Percentiles rank a stretch among this genome's conserved stretches.
phyloP scores from a whole-genome alignment of 306 rosid genomes.

The Begonia peltatifolia region DNA sequence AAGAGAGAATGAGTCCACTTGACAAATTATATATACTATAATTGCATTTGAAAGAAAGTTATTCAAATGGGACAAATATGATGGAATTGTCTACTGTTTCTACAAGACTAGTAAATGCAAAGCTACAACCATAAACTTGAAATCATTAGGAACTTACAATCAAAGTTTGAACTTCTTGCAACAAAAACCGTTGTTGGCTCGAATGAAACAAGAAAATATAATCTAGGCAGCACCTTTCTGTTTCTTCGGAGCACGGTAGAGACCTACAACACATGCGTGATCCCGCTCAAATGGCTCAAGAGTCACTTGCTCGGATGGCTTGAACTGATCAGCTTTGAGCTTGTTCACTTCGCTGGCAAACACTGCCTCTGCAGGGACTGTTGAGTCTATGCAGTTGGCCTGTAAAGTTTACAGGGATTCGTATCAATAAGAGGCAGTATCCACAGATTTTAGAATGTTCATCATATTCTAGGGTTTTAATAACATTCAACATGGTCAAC shows the following conservation, averaged over 20 bases:
- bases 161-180: no score
- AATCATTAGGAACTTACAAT: no score
- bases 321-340: constrained; percentile 70
- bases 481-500: neutral
- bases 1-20: no score
- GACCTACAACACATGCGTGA: constrained; percentile 79
- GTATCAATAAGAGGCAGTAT: neutral
- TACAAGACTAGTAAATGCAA: no score
- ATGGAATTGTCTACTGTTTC: no score
- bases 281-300: constrained; percentile 79
- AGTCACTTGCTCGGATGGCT: constrained; percentile 71
- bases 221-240: constrained; percentile 10
- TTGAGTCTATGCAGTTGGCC: constrained; percentile 85
- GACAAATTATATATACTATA: no score
- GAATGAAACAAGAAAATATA: no score
- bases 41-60: no score
- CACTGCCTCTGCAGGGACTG: constrained; percentile 56
- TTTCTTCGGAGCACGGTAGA: constrained; percentile 51
- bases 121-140: no score
- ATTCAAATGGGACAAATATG: no score
- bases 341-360: constrained; percentile 60
- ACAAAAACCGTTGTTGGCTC: no score
- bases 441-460: neutral
- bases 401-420: constrained; percentile 1
- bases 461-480: neutral